phyloP scores from a whole-genome alignment of 1,284 basidiomycete genomes.

The Sphaerobolus stellatus region DNA sequence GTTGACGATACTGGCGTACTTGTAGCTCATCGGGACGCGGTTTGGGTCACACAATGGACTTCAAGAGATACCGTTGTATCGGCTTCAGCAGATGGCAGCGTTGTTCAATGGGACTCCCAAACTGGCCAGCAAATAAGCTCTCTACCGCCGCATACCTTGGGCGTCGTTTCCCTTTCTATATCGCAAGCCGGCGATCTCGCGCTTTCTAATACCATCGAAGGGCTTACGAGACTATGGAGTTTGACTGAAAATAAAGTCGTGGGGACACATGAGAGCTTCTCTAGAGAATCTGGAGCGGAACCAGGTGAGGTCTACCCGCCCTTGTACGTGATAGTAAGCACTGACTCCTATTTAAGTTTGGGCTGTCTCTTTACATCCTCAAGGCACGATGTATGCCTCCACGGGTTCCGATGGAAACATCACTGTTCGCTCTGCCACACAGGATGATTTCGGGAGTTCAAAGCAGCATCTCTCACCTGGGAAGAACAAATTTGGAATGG shows the following conservation, averaged over 20 bases:
- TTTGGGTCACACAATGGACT: slow-evolving; percentile 82
- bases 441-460: slow-evolving; percentile 55
- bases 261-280: slow-evolving; percentile 72
- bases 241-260: slow-evolving; percentile 50
- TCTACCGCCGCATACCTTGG: slow-evolving; percentile 70
- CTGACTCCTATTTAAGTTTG: slow-evolving; percentile 53
- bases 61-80: slow-evolving; percentile 63
- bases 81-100: slow-evolving; percentile 70
- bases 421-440: slow-evolving; percentile 59
- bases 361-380: slow-evolving; percentile 78
- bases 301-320: slow-evolving; percentile 56
- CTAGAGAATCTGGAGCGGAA: slow-evolving; percentile 42
- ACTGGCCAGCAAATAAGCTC: slow-evolving; percentile 64
- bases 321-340: not conserved
- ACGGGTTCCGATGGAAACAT: slow-evolving; percentile 76
- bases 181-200: slow-evolving; percentile 61
- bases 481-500: slow-evolving; percentile 81
- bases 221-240: slow-evolving; percentile 73
- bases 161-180: slow-evolving; percentile 69
- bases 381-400: slow-evolving; percentile 70
- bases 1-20: slow-evolving; percentile 10
- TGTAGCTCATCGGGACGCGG: slow-evolving; percentile 76
- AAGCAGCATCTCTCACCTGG: slow-evolving; percentile 51
- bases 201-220: slow-evolving; percentile 79
- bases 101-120: slow-evolving; percentile 66